Evolutionary conservation across 352 stramenopile genomes (phyloP).

Genomic region (Globisporangium iwayamae): DNA sequence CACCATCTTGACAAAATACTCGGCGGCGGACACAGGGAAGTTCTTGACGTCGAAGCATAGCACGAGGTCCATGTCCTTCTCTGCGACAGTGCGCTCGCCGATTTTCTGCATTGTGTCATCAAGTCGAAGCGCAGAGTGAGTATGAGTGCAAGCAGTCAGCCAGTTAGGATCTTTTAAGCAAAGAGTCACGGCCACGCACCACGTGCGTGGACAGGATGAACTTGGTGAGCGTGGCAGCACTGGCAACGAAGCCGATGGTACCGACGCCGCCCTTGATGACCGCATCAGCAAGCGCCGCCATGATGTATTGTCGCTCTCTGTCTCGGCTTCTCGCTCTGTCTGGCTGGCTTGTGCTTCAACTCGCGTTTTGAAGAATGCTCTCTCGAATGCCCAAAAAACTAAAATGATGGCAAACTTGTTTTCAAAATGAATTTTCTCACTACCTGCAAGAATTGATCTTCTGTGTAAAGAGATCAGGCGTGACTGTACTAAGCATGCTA

Average conservation of each 20-base stretch:
- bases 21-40: conserved; percentile 38
- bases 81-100: conserved; percentile 34
- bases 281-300: conserved; percentile 54
- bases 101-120: conserved; percentile 41
- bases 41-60: conserved; percentile 68
- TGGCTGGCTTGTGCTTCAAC: background rate
- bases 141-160: background rate
- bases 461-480: no score
- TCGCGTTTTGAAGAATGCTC: conserved; percentile 3
- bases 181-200: conserved; percentile 24
- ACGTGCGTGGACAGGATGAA: conserved; percentile 74
- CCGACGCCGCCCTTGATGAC: conserved; percentile 70
- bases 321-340: background rate
- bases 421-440: no score
- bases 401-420: no score
- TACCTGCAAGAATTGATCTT: no score
- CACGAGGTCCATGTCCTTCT: conserved; percentile 71
- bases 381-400: no score
- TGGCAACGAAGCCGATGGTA: conserved; percentile 67
- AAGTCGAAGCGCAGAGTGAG: background rate
- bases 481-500: no score
- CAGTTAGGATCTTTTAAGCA: no score
- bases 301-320: conserved; percentile 12
- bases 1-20: conserved; percentile 72
- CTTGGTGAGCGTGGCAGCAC: conserved; percentile 74